Base-by-base conservation (phyloP, 2,329 filamentous ascomycete species). In the Ophiostoma sp. region DNA sequence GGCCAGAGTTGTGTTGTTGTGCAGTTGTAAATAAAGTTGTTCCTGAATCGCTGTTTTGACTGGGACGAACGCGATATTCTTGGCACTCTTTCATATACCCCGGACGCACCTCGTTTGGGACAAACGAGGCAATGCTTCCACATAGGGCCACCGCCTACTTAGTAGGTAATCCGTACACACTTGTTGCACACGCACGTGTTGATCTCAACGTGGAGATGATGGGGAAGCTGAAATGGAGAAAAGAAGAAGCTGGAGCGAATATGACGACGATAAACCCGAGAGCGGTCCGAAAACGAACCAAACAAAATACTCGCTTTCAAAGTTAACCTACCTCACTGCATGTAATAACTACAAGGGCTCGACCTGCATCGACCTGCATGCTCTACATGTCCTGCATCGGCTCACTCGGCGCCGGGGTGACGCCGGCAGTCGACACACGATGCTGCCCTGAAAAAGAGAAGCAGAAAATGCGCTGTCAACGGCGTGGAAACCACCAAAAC, bases 371-470 rank as follows among this genome's bases (percentile, higher is more conserved):
- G 42, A 48, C 42, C 42, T 48, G 42, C 42, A 48, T 48, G 33
- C 33, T 36, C 33, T 4, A 25, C 31, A 22, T 55, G n/a, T 39
- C 36, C 63, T 36, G 50, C 63, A 50, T 61, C 50, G 45, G 71
- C 48, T 31, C 25, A 19, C 39, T 73, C 66, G 55, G 64, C 72
- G 72, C 72, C 72, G 72, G 66, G 45, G 72, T 73, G 55, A 4
- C 66, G 72, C 72, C 72, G 72, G 72, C 33, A 69, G 36, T 66
- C 61, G 12, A 42, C 25, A 22, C 39, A 42, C n/a, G 36, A 19
- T 12, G 22, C 36, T 12, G 2, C 61, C 12, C 15, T 25, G 9
- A 7, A 52, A 52, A 12, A 7, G 19, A 12, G 9, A 12, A 52
- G 22, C 6, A 12, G 50, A n/a, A 55, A 22, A 28, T 12, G 25